Base-by-base conservation (phyloP, 495 filamentous ascomycete species). In the Annulohypoxylon maeteangense region DNA sequence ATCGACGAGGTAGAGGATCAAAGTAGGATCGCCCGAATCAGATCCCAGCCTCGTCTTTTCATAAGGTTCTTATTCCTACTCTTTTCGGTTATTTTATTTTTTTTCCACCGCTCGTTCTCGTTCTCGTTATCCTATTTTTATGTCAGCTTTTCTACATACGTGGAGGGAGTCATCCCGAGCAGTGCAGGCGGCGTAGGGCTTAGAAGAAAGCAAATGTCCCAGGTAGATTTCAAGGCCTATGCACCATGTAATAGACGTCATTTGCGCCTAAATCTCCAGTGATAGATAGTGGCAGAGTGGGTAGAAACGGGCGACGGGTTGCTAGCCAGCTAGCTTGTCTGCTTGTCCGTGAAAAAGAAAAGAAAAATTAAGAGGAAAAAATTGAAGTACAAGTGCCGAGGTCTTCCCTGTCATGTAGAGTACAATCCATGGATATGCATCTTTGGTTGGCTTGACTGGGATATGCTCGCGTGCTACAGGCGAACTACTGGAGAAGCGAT, bases 331-430 rank as follows among this genome's bases (percentile, higher is more conserved):
- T 32, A 5, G 27, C 10, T 51, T 27, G 10, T n/a, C 38, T 1
- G 53, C 11, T 50, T 23, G 11, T 23, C 23, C 4, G 47, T 50
- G 36, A 38, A 12, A 14, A 57, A 40, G 11, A 34, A 25, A 31
- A 12, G 6, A 53, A 32, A 54, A 54, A 32, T 12, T 14, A 16
- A 54, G 10, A 27, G 25, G 34, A 23, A 40, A 57, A 40, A 25
- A 29, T 11, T 38, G 38, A 58, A 27, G 27, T 34, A 27, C 29
- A 59, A 66, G 63, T 66, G 42, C 63, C 42, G 63, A 66, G 31
- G 42, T 8, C 7, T 59, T 48, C 44, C 54, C 31, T 59, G 54
- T 51, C 51, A 55, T 22, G n/a, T 55, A 55, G 2, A 47, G 51
- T 56, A 14, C 16, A 36, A 40, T 14, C 32, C 54, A 32, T 31